Base-by-base conservation (phyloP, 2,329 filamentous ascomycete genomes). In the Penicillium decumbens region DNA sequence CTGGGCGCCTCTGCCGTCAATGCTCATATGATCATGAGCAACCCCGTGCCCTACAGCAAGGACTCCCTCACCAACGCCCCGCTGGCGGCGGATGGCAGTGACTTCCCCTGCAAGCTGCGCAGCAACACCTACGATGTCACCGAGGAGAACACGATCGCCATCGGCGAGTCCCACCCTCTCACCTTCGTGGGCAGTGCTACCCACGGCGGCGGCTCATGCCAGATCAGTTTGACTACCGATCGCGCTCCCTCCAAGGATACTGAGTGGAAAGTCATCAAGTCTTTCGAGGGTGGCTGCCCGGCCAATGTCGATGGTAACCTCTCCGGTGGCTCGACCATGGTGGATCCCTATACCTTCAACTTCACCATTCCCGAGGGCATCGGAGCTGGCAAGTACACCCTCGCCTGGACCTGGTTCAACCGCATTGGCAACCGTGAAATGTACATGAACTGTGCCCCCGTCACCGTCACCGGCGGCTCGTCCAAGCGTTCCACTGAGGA, bases 391-490 rank as follows among this genome's bases (percentile, higher is more conserved):
- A 80, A 90, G 35, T 91, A 87, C 24, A 88, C 84, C 0, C 77
- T 97, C 4, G 89, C 89, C 0, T 97, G 91, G 90, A 89, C 89
- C 0, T 97, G 93, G 93, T 83, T 95, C 72, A 97, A 97, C 72
- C 87, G 86, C 51, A 65, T 95, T 8, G 93, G 93, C 2, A 95
- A 95, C 75, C 85, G 91, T 1, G 93, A 97, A 67, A 89, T 95
- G 79, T 96, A 97, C 78, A 95, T 95, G 90, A 95, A 95, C 79
- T 98, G 92, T 61, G 89, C 87, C 0, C 82, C 88, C 0, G 70
- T 95, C 41, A 79, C 77, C 0, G 77, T 97, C 23, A 81, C 80
- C 0, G 73, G 70, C 3, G 72, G 73, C 20, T 69, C 73, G 1
- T 66, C 70, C 45, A 80, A 82, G 64, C 66, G 74, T 8, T 57